phyloP scores from a whole-genome alignment of 2,329 filamentous ascomycete genomes.

The Calonectria naviculata region DNA sequence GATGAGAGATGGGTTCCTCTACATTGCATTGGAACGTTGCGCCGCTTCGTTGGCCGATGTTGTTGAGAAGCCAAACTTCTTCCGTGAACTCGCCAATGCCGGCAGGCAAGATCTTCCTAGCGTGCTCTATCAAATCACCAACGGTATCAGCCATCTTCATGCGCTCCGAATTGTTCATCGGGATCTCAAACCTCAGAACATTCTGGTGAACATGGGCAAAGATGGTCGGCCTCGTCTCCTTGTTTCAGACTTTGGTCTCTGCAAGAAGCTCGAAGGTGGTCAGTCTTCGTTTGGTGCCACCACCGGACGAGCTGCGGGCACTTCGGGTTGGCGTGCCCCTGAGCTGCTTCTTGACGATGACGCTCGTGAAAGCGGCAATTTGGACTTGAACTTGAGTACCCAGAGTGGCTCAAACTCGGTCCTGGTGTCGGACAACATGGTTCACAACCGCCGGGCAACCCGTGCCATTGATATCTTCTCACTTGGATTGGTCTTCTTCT shows the following conservation, averaged over 20 bases:
- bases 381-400: constrained; percentile 64
- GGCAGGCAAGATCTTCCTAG: constrained; percentile 81
- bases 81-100: constrained; percentile 75
- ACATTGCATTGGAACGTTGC: constrained; percentile 95
- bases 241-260: constrained; percentile 97
- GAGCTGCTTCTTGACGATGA: constrained; percentile 90
- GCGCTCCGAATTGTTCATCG: constrained; percentile 94
- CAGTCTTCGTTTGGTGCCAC: constrained; percentile 96
- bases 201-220: constrained; percentile 82
- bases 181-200: constrained; percentile 98
- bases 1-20: constrained; percentile 88
- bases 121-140: constrained; percentile 88
- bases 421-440: constrained; percentile 67
- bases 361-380: constrained; percentile 59
- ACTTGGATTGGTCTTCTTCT: constrained; percentile 97
- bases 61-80: constrained; percentile 78
- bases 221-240: constrained; percentile 82
- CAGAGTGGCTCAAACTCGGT: constrained; percentile 71
- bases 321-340: constrained; percentile 95
- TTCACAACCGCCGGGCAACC: constrained; percentile 81
- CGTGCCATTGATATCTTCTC: constrained; percentile 98
- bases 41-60: constrained; percentile 94
- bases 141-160: constrained; percentile 90
- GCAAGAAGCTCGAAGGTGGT: constrained; percentile 95
- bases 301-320: constrained; percentile 92